Evolutionary conservation across 2,329 filamentous ascomycete species (phyloP).

Genomic region (Zalaria sp.): DNA sequence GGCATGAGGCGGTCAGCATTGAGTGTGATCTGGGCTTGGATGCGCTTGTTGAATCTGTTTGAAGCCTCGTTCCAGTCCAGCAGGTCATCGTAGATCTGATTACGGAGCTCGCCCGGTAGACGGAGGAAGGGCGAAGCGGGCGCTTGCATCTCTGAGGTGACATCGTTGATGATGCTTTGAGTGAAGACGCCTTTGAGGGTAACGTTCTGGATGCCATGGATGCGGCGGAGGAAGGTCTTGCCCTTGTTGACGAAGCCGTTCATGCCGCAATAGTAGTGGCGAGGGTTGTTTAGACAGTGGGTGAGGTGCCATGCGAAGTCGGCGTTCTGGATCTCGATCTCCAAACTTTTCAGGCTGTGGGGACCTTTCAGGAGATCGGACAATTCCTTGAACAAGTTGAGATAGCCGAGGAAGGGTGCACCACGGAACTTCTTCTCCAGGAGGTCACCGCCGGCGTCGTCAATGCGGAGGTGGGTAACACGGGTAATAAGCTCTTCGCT

Average conservation of each 20-base stretch:
- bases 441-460: not conserved
- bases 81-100: constrained; percentile 13
- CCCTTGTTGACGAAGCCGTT: constrained; percentile 10
- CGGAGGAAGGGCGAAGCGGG: constrained; percentile 8
- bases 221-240: constrained; percentile 4
- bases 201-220: constrained; percentile 10
- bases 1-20: constrained; percentile 1
- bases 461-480: constrained; percentile 2
- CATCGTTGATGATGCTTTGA: constrained; percentile 6
- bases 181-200: constrained; percentile 10
- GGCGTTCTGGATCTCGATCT: constrained; percentile 9
- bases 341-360: constrained; percentile 14
- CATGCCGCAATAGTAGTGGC: constrained; percentile 10
- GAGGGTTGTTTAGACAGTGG: constrained; percentile 7
- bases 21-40: not conserved
- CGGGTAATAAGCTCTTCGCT: constrained; percentile 8
- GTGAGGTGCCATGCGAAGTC: constrained; percentile 11
- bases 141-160: constrained; percentile 12
- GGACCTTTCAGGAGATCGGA: constrained; percentile 8
- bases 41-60: constrained; percentile 6
- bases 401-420: constrained; percentile 13
- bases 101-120: constrained; percentile 13
- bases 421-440: constrained; percentile 6
- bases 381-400: constrained; percentile 12
- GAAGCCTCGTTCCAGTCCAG: constrained; percentile 7